A percentile compares a stretch with the other conserved stretches of the same genome.
Conservation (phyloP, 495 filamentous ascomycete species). For the Rhizodiscina lignyota region DNA sequence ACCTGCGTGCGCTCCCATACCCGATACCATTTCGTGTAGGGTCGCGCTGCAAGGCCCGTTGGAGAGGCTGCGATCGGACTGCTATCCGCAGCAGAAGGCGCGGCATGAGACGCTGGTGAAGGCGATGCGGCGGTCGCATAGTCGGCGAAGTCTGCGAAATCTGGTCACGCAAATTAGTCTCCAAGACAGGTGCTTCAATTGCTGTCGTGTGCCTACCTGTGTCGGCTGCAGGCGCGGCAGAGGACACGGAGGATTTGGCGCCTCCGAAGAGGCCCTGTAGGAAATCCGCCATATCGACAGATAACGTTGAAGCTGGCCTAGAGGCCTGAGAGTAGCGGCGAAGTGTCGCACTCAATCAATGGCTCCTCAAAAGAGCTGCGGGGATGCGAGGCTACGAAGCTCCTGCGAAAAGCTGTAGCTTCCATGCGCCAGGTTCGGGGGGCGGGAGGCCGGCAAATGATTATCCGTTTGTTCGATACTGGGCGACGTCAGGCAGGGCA, state of each 20-base stretch:
- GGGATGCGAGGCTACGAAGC: too few species aligned
- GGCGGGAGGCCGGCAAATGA: background rate
- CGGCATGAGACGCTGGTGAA: conserved; percentile 23
- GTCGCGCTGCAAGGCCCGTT: conserved; percentile 10
- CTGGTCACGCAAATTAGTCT: background rate
- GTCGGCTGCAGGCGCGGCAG: conserved; percentile 11
- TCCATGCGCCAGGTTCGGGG: too few species aligned
- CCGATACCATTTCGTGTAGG: conserved; percentile 89
- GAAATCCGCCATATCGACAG: conserved; percentile 17
- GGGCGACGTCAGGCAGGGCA: too few species aligned
- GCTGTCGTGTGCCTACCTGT: conserved; percentile 3
- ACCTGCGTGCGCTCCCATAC: conserved; percentile 75
- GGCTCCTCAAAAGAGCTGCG: too few species aligned
- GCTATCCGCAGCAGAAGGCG: conserved; percentile 24
- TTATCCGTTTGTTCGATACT: background rate
- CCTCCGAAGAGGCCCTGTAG: conserved; percentile 20
- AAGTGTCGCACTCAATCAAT: background rate
- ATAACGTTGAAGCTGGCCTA: background rate
- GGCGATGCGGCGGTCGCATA: conserved; percentile 23
- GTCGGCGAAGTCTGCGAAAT: conserved; percentile 31
- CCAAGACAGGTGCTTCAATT: background rate
- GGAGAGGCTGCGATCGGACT: conserved; percentile 29
- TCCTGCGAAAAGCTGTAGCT: too few species aligned
- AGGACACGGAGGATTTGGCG: conserved; percentile 11
- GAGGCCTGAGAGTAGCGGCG: background rate